Evolutionary conservation across 305 asterid species (phyloP).

Genomic region (Rubia peregrina): DNA sequence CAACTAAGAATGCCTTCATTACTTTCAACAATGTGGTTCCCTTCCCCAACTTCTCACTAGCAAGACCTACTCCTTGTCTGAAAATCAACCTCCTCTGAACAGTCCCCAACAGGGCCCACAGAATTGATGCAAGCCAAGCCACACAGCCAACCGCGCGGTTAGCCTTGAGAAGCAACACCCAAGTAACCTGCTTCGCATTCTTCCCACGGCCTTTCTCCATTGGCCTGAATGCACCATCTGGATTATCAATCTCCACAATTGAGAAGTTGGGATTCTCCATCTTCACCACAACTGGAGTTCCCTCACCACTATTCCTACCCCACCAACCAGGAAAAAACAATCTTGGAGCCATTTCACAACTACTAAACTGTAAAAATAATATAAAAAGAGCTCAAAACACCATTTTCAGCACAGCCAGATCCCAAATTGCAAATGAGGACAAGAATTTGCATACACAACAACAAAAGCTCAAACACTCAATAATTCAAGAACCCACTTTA

Average conservation of each 20-base stretch:
- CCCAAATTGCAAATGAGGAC: constrained; percentile 11
- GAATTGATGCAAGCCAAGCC: constrained; percentile 42
- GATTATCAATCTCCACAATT: constrained; percentile 57
- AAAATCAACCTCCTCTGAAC: constrained; percentile 38
- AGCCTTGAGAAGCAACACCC: constrained; percentile 56
- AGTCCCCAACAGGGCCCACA: constrained; percentile 38
- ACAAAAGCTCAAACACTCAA: constrained; percentile 4
- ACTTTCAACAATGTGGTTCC: constrained; percentile 37
- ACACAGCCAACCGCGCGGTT: constrained; percentile 52
- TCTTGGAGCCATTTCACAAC: constrained; percentile 49
- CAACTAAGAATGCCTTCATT: constrained; percentile 30
- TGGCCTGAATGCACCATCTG: constrained; percentile 60
- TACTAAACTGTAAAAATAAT: constrained; percentile 2
- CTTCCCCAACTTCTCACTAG: constrained; percentile 55
- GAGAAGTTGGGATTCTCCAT: constrained; percentile 60
- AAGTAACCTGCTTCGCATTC: constrained; percentile 52
- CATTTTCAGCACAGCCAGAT: constrained; percentile 20
- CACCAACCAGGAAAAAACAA: constrained; percentile 40
- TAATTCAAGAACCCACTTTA: constrained; percentile 18
- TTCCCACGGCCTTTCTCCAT: constrained; percentile 49
- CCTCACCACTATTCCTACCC: constrained; percentile 30
- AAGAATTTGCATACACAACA: constrained; percentile 18
- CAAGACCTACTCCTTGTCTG: constrained; percentile 39
- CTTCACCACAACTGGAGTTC: constrained; percentile 58
- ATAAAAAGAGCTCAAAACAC: not conserved